Evolutionary conservation across 768 basidiomycete species (phyloP), one percentile per base, ranked within the genome.

Genomic region (Suillus clintonianus): DNA sequence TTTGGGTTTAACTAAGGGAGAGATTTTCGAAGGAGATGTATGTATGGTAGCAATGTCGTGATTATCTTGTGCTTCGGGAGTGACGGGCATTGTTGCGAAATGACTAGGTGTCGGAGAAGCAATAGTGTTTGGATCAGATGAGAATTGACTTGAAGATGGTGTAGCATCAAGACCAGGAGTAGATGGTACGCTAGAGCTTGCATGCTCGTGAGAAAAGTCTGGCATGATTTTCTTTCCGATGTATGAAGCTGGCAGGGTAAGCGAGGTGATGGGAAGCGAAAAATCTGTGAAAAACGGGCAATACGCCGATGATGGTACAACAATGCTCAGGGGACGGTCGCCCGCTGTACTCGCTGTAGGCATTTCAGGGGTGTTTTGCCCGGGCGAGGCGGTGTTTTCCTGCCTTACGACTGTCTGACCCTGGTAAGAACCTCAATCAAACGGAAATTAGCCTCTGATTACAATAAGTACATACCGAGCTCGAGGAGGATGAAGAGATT

Each of bases 221-320:
- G 66, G 68, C 24, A 24, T 59, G 14, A 69, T 66, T 32, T 60
- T 65, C 50, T 67, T 71, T 14, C 64, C 69, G 37, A 76, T 73
- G 58, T 74, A 74, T 1, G 72, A 75, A 11, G 70, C 67, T 34
- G 68, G 65, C 63, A 77, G 70, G 55, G 68, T 66, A 45, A 63
- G 67, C 11, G 74, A 70, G 9, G 72, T 70, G 19, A 70, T 67
- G 48, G 75, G 75, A 64, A 74, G 67, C 5, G 68, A 72, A n/a
- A 77, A 65, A 51, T 77, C 69, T 19, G 72, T 74, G 43, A 72
- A 69, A 61, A 74, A 75, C n/a, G 74, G 74, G 63, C 72, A 76
- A 59, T 75, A 74, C 64, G 76, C 75, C 36, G 75, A 69, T 17
- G 74, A 72, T 15, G 75, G 75, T 56, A 75, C 70, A 27, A 72